phyloP scores from a whole-genome alignment of 106 monocot genomes.

The Phalaenopsis aphrodite region DNA sequence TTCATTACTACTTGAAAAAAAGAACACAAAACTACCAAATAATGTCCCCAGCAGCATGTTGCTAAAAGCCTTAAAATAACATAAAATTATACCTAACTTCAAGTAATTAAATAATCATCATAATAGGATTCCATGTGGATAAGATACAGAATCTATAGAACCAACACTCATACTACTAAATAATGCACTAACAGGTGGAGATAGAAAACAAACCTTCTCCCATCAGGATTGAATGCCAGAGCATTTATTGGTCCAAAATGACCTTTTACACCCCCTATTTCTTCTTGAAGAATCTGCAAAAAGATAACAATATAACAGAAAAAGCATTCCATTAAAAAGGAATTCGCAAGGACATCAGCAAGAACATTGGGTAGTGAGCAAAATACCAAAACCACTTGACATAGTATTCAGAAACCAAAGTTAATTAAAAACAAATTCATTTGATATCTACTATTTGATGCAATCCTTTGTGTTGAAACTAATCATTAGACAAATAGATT shows the following conservation, averaged over 20 bases:
- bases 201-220: conserved; percentile 53
- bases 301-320: conserved; percentile 7
- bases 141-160: not conserved
- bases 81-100: not conserved
- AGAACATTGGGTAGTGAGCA: not conserved
- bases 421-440: not conserved
- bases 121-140: not conserved
- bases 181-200: not conserved
- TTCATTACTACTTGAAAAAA: not conserved
- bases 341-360: not conserved
- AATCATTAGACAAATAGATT: not conserved
- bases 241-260: conserved; percentile 98
- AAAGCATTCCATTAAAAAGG: not conserved
- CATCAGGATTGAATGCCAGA: conserved; percentile 94
- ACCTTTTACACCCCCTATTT: conserved; percentile 96
- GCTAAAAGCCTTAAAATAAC: not conserved
- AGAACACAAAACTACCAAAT: not conserved
- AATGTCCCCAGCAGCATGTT: not conserved
- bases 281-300: conserved; percentile 82
- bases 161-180: not conserved
- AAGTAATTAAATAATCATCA: not conserved
- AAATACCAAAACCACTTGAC: not conserved
- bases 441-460: not conserved
- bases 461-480: not conserved
- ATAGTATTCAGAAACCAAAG: not conserved